These are phyloP conservation scores for Tremella fuciformis DNA, from an alignment of 768 basidiomycete genomes.

Conservation along the genomic window DNA sequence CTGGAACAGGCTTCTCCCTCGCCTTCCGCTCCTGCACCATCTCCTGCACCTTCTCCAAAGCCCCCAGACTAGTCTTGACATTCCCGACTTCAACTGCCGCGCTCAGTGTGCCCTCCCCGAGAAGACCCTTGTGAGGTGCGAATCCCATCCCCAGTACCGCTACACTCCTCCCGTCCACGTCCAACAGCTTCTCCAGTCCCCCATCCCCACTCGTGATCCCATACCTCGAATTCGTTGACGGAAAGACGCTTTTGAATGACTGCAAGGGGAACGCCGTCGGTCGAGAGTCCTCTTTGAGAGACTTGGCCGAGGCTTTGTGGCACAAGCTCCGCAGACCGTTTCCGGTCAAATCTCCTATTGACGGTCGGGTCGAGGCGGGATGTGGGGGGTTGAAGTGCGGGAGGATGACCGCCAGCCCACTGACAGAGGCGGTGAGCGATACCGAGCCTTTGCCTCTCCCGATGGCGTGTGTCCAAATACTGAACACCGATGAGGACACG, in stretches of 20 bases:
- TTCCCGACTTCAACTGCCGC: conserved; percentile 21
- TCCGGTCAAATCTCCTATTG: conserved; percentile 10
- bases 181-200: conserved; percentile 21
- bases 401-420: conserved; percentile 18
- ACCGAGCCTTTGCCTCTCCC: conserved; percentile 37
- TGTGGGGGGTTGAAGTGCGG: conserved; percentile 9
- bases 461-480: conserved; percentile 32
- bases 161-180: conserved; percentile 20
- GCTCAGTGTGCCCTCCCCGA: conserved; percentile 39
- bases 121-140: conserved; percentile 33
- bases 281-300: conserved; percentile 7
- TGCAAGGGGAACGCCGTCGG: background rate
- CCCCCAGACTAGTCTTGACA: conserved; percentile 12
- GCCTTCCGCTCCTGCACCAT: conserved; percentile 10
- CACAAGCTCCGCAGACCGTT: background rate
- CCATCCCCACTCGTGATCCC: conserved; percentile 7
- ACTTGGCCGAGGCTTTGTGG: conserved; percentile 3
- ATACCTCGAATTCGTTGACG: conserved; percentile 8
- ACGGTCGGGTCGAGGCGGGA: conserved; percentile 6
- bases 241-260: background rate
- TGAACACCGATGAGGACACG: conserved; percentile 25
- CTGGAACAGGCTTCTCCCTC: background rate
- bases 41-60: conserved; percentile 22
- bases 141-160: conserved; percentile 28
- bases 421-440: conserved; percentile 16